Base-by-base conservation (phyloP, 345 rosid species). In the Eucalyptus cloeziana region DNA sequence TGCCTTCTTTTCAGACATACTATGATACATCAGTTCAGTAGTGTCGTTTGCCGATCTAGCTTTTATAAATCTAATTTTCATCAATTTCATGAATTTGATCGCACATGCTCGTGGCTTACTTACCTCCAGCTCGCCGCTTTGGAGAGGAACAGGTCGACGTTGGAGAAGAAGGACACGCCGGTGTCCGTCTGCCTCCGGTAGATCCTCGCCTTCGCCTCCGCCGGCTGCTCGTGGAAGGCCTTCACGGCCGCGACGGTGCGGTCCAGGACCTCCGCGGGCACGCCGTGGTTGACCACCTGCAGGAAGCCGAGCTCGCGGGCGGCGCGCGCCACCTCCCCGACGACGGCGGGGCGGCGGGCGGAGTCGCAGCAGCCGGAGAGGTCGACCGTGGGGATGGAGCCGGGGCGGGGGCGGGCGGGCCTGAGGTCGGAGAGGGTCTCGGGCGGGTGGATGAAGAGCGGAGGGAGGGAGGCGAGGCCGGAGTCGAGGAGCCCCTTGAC, bases 91-190 rank as follows among this genome's bases (percentile, higher is more conserved):
- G 83, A 76, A 21, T 37, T 17, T 25, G 67, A 60, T 25, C 2
- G 15, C 13, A 60, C 6, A 11, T 1, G 16, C 31, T 50, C 43
- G 58, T 22, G 43, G 2, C 11, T 22, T 22, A 24, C 54, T 13
- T 86, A 92, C 95, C 96, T 95, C 96, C 96, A 94, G 90, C 94
- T 92, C 5, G 96, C 95, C 33, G 96, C 95, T 62, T 91, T 94
- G n/a, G 95, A 91, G 24, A 86, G 89, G 45, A 89, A 93, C 91
- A 94, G 87, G 58, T 95, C 94, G 10, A 94, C 40, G 80, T 92
- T 93, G 79, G 94, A 94, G 37, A 94, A 56, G 91, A 94, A 93
- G 10, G 87, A 49, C 6, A 92, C 94, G 2, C 93, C 93, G 3
- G 88, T 10, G 9, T 52, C 91, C 30, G 1, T 0, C n/a, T 88